Conservation (phyloP, 1,284 basidiomycete genomes). For the Ceratorhiza oryzae-sativae region DNA sequence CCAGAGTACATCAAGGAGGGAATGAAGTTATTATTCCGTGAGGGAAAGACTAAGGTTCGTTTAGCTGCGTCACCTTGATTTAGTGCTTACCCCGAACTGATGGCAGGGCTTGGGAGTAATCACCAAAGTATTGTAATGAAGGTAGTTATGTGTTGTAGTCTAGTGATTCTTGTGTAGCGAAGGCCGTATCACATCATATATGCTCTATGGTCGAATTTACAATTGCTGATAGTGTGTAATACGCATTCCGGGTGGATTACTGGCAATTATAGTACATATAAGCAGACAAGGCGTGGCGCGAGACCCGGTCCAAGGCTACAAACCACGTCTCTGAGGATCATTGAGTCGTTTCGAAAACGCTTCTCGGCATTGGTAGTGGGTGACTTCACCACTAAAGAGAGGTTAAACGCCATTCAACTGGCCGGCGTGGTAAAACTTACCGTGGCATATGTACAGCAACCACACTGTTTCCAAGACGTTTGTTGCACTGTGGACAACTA, state of each 20-base stretch:
- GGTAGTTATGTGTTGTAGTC: neutral
- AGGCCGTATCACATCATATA: slow-evolving; percentile 2
- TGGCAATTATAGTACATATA: too few species aligned
- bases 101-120: slow-evolving; percentile 47
- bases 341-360: slow-evolving; percentile 61
- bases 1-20: slow-evolving; percentile 92
- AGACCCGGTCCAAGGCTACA: neutral
- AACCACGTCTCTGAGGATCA: slow-evolving; percentile 45
- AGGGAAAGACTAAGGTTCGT: slow-evolving; percentile 88
- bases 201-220: slow-evolving; percentile 6
- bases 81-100: neutral
- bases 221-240: neutral
- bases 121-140: slow-evolving; percentile 46
- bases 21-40: slow-evolving; percentile 88
- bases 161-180: neutral
- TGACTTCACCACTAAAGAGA: slow-evolving; percentile 80
- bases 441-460: slow-evolving; percentile 91
- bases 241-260: neutral
- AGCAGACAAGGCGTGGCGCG: neutral
- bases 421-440: slow-evolving; percentile 54
- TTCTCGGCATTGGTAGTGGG: slow-evolving; percentile 92
- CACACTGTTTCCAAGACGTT: slow-evolving; percentile 91
- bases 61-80: neutral
- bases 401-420: slow-evolving; percentile 29
- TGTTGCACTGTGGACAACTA: slow-evolving; percentile 96